Evolutionary conservation across 495 filamentous ascomycete genomes (phyloP), one percentile per base, ranked within the genome.

Genomic region (Tuber umbilicatum): DNA sequence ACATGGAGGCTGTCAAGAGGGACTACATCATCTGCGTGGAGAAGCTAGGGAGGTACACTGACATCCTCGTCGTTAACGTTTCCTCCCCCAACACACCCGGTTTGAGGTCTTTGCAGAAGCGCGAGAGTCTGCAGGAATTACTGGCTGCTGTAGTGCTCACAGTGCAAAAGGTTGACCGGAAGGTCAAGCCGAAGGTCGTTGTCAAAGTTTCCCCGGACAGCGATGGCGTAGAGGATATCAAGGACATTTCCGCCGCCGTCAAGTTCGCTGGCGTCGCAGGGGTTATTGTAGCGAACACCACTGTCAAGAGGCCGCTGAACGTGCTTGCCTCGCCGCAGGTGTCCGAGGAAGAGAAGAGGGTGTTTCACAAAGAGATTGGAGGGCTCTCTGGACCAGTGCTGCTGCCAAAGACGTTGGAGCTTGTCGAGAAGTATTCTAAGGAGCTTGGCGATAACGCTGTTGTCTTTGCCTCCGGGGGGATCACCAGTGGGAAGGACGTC

Each of bases 171-270:
- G 87, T 91, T 23, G 85, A 90, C 16, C 86, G 94, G 78, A 90
- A 87, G 79, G 87, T 85, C 16, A 93, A 91, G 84, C 94, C 94
- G 5, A 89, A 86, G 72, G 92, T 98, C 41, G 96, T 98, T 91
- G 95, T 99, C 72, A 99, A 99, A 86, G 93, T 97, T 42, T 94
- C 92, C 74, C 95, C 95, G 1, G 95, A 99, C 75, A 94, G 97
- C 85, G 93, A 97, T 81, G 87, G 89, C 6, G 88, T 93, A 50
- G 87, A 88, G 67, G 92, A 97, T 79, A 88, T 99, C 72, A 86
- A 88, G 37, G 95, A 93, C 5, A 97, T 97, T 69, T 94, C 93
- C 77, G 87, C 93, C 70, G 95, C 95, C 0, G 89, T 97, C 47
- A 91, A 90, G 87, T 86, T 87, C 60, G 90, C 91, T 67, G 94